Evolutionary conservation across 176 grass and related monocot genomes (phyloP), one percentile per base, ranked within the genome.

Genomic region (Oropetium thomaeum): DNA sequence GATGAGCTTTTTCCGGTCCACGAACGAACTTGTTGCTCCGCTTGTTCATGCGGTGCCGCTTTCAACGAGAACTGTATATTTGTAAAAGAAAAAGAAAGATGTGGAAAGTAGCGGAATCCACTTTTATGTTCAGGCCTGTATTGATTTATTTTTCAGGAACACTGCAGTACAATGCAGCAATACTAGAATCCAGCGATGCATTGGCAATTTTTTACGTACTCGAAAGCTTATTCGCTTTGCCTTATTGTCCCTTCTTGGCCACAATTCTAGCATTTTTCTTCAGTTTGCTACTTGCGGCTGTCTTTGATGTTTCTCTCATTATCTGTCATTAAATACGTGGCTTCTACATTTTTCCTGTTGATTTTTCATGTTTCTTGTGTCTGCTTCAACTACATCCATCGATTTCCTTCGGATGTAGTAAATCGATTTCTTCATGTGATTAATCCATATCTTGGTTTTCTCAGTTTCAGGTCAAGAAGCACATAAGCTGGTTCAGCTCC

Each of bases 401-500:
- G 13, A 26, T 10, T 14, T 61, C 61, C 16, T 45, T 16, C 10
- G n/a, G n/a, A n/a, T n/a, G n/a, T n/a, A n/a, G n/a, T n/a, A n/a
- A n/a, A n/a, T n/a, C n/a, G n/a, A n/a, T n/a, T n/a, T n/a, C n/a
- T n/a, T n/a, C n/a, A n/a, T n/a, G n/a, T n/a, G n/a, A n/a, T n/a
- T n/a, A 42, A 34, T 85, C 16, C 17, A 8, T 33, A 0, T 64
- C 27, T 8, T 67, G 11, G 10, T 78, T 87, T 26, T 66, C 23
- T 11, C 52, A 15, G 85, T 82, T 82, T 53, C 60, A 87, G 85
- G 85, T 87, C 85, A 87, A 83, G 85, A 87, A 87, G 68, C 26
- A 16, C 55, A 73, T 52, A 68, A 83, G 74, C 23, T 87, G 28
- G 79, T 58, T 47, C 73, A 71, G 58, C 72, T 65, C 65, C 58